Evolutionary conservation across 1,284 basidiomycete genomes (phyloP), one percentile per base, ranked within the genome.

Genomic region (Boletellus deceptivus): DNA sequence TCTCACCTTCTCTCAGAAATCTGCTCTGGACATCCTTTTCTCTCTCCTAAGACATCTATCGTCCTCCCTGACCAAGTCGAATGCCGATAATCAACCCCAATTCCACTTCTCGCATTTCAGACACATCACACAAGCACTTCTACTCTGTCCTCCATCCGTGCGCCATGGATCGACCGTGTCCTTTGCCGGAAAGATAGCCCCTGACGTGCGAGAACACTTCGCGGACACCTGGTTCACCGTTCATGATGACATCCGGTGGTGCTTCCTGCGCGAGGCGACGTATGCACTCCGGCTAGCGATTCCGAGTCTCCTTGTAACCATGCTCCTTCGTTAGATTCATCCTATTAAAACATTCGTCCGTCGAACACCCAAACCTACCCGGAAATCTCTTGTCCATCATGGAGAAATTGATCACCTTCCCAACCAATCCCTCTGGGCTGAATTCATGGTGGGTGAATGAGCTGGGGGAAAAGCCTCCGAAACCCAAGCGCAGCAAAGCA

Each of bases 171-270:
- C 52, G 40, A 40, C 50, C 7, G 50, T 58, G 22, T 42, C 47
- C 38, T 61, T 58, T 18, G 65, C 70, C 22, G 69, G 72, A 3
- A 63, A 70, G 38, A 68, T 84, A 24, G 76, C 84, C 43, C 46
- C 73, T 3, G 85, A 89, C 56, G 83, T 91, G 9, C 70, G 80
- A 20, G 75, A 84, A 46, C 68, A 77, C 24, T 90, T 91, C 62
- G 71, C 84, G 51, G 78, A 82, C 35, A 82, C 77, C 10, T 92
- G 85, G 83, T 77, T 92, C 54, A 84, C 83, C 56, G 82, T 89
- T 16, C 74, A 95, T 66, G 91, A 95, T 57, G 97, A 98, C 66
- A 76, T 98, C 24, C 84, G 95, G 52, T 97, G 91, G 86, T 92
- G 91, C 69, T 97, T 97, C 72, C 80, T 98, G 53, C 82, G 89